These are phyloP conservation scores for Akanthomyces lecanii DNA, from an alignment of 2,329 filamentous ascomycete species.

Conservation along the genomic window DNA sequence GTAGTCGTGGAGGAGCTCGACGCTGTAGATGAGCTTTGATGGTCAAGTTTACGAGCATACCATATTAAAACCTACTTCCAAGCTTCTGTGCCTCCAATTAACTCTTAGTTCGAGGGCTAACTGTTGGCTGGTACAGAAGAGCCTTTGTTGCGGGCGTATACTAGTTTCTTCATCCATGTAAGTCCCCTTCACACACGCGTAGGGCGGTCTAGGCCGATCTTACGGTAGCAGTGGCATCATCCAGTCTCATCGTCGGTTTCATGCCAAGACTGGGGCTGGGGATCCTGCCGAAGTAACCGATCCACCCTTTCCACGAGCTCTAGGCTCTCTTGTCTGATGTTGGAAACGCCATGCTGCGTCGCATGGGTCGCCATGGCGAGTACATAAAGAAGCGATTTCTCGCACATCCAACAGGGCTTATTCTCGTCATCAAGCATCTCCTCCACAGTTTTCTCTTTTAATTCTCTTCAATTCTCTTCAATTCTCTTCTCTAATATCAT, in stretches of 20 bases:
- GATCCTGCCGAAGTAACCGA: neutral
- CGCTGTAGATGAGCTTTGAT: too few species aligned
- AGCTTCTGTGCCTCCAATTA: too few species aligned
- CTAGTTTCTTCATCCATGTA: neutral
- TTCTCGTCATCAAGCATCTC: constrained; percentile 1
- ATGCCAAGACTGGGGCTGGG: neutral
- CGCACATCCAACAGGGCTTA: too few species aligned
- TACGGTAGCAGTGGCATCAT: neutral
- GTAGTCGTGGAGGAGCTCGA: too few species aligned
- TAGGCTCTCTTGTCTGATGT: neutral
- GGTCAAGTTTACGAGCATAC: too few species aligned
- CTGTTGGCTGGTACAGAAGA: too few species aligned
- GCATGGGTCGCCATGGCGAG: neutral
- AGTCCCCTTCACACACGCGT: neutral
- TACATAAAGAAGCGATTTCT: neutral
- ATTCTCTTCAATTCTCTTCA: neutral
- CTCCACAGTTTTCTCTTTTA: neutral
- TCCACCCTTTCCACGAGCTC: neutral
- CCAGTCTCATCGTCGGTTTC: constrained; percentile 8
- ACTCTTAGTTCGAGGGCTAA: too few species aligned
- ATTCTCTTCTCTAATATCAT: neutral
- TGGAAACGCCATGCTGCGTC: neutral
- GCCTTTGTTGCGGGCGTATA: neutral
- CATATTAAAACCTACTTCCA: too few species aligned
- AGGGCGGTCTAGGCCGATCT: neutral